Evolutionary conservation across 805 yeast genomes (phyloP).

Genomic region (Barnettozyma populi): DNA sequence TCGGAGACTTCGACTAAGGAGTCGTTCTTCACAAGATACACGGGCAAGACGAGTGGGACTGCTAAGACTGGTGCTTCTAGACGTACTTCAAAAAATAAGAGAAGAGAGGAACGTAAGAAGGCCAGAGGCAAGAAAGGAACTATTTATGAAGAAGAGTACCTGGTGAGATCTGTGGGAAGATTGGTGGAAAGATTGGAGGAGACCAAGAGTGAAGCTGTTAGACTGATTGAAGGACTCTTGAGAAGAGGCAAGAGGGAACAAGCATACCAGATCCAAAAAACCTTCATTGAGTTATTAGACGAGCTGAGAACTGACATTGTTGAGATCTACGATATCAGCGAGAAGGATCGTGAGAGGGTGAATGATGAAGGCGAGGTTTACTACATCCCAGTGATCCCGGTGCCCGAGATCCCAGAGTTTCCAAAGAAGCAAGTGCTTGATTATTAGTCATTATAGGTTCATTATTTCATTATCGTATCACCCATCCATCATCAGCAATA

Average conservation of each 20-base stretch:
- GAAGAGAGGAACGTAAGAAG: conserved; percentile 91
- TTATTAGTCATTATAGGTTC: conserved; percentile 25
- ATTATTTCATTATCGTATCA: not conserved
- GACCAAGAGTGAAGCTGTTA: conserved; percentile 68
- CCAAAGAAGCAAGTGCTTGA: conserved; percentile 54
- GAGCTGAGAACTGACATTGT: conserved; percentile 54
- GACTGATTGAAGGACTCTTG: conserved; percentile 67
- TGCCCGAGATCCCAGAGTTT: conserved; percentile 61
- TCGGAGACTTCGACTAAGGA: conserved; percentile 90
- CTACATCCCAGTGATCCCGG: conserved; percentile 67
- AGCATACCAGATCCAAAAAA: conserved; percentile 74
- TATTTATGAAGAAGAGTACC: conserved; percentile 93
- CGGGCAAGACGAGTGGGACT: conserved; percentile 93
- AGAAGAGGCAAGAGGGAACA: conserved; percentile 71
- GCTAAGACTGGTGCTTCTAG: conserved; percentile 96
- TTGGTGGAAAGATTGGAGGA: conserved; percentile 73
- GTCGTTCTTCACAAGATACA: conserved; percentile 90
- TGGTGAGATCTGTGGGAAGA: conserved; percentile 83
- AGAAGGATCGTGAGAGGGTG: conserved; percentile 79
- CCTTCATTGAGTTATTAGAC: conserved; percentile 50
- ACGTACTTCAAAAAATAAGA: conserved; percentile 83
- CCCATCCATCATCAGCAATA: not conserved
- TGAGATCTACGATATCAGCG: conserved; percentile 79
- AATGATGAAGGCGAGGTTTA: conserved; percentile 87
- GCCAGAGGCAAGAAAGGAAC: conserved; percentile 99